phyloP scores from a whole-genome alignment of 805 yeast genomes.

The Yamadazyma takamatsuzukensis region DNA sequence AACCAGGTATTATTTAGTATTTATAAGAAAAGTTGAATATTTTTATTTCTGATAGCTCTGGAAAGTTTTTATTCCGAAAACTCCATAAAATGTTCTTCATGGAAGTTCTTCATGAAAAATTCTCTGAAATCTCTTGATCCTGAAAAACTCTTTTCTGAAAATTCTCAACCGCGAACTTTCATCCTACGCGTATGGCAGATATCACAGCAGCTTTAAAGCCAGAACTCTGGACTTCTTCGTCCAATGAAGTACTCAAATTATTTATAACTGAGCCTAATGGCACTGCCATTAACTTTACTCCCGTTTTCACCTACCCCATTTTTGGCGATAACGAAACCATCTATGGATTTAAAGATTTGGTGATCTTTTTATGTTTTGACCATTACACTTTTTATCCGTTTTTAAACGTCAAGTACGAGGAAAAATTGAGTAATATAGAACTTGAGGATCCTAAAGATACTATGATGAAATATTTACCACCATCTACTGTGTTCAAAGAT shows the following conservation, averaged over 20 bases:
- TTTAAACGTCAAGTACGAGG: constrained; percentile 53
- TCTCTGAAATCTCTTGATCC: no score
- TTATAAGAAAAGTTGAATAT: no score
- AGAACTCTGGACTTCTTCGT: constrained; percentile 70
- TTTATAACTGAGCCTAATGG: constrained; percentile 54
- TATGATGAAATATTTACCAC: constrained; percentile 59
- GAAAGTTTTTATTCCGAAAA: no score
- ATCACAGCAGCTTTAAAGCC: constrained; percentile 45
- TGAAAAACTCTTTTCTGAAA: no score
- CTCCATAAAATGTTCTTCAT: no score
- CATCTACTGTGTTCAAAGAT: constrained; percentile 54
- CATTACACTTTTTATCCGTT: constrained; percentile 71
- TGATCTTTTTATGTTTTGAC: constrained; percentile 67
- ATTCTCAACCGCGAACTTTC: no score
- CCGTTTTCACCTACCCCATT: constrained; percentile 86
- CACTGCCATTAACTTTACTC: constrained; percentile 59
- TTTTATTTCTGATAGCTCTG: no score
- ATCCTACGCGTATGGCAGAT: constrained; percentile 11
- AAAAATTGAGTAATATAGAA: constrained; percentile 50
- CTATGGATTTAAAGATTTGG: constrained; percentile 74
- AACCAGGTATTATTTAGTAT: no score
- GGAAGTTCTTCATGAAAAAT: no score
- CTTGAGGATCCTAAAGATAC: constrained; percentile 57
- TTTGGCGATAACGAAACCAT: constrained; percentile 89
- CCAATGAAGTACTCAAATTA: constrained; percentile 64